Evolutionary conservation across 2,329 filamentous ascomycete genomes (phyloP).

Genomic region (Alternaria brassicicola): DNA sequence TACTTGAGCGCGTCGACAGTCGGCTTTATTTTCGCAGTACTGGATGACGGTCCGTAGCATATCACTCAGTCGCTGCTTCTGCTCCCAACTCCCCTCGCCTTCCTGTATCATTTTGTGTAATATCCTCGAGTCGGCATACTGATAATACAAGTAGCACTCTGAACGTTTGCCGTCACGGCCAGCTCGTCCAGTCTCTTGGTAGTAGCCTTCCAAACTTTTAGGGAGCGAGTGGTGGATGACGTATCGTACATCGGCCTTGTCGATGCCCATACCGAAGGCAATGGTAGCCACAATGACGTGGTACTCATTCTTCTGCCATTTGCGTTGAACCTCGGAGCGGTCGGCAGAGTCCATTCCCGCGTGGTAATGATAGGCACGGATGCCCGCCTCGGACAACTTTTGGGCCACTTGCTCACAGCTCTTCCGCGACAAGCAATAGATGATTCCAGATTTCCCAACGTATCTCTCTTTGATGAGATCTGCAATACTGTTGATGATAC

Average conservation of each 20-base stretch:
- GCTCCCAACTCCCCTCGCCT: slow-evolving; percentile 75
- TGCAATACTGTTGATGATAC: slow-evolving; percentile 62
- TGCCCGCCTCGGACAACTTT: slow-evolving; percentile 67
- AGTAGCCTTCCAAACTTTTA: slow-evolving; percentile 96
- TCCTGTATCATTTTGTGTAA: slow-evolving; percentile 82
- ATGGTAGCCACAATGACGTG: slow-evolving; percentile 98
- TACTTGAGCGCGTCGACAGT: slow-evolving; percentile 87
- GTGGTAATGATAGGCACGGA: slow-evolving; percentile 85
- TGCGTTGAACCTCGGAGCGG: slow-evolving; percentile 73
- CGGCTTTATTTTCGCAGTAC: slow-evolving; percentile 86
- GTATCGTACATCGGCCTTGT: slow-evolving; percentile 95
- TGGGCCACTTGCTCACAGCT: slow-evolving; percentile 80
- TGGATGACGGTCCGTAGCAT: slow-evolving; percentile 87
- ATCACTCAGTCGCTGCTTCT: slow-evolving; percentile 80
- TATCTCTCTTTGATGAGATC: slow-evolving; percentile 75
- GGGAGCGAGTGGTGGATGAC: slow-evolving; percentile 93
- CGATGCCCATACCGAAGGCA: slow-evolving; percentile 99
- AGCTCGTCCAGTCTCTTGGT: slow-evolving; percentile 95
- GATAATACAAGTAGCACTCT: slow-evolving; percentile 88
- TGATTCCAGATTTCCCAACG: slow-evolving; percentile 77
- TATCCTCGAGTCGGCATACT: slow-evolving; percentile 74
- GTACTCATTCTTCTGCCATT: slow-evolving; percentile 80
- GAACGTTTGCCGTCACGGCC: slow-evolving; percentile 88
- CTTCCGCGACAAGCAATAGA: slow-evolving; percentile 88
- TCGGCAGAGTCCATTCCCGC: slow-evolving; percentile 73